A percentile compares a stretch with the other conserved stretches of the same genome.
Conservation (phyloP, 441 rosid species). For the Mallotus japonicus region DNA sequence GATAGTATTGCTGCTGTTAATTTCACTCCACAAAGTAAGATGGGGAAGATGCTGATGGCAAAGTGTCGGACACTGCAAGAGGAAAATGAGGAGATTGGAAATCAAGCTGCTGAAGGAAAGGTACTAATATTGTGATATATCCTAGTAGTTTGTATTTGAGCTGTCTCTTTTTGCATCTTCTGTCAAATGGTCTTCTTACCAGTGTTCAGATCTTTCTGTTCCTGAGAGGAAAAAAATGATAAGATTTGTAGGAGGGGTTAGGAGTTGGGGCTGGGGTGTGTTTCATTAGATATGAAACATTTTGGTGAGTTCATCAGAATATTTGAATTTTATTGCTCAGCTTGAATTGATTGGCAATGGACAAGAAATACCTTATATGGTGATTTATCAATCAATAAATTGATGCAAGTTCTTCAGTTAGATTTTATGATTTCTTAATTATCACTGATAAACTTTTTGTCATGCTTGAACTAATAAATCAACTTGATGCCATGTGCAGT, state of each 20-base stretch:
- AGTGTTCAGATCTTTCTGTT: neutral
- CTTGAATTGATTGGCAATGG: constrained; percentile 6
- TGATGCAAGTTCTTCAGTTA: neutral
- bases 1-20: constrained; percentile 83
- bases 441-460: neutral
- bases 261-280: neutral
- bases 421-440: neutral
- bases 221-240: neutral
- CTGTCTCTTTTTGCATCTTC: constrained; percentile 2
- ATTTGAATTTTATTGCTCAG: neutral
- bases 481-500: neutral
- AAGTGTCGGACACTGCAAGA: constrained; percentile 93
- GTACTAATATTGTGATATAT: constrained; percentile 31
- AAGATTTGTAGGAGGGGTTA: neutral
- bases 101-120: constrained; percentile 97
- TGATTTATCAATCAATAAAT: neutral
- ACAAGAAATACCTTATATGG: neutral
- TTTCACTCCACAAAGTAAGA: constrained; percentile 90
- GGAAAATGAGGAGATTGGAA: constrained; percentile 98
- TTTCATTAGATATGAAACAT: neutral
- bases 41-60: constrained; percentile 97
- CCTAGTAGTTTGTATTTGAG: constrained; percentile 5
- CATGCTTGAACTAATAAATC: neutral
- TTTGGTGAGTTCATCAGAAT: constrained; percentile 1
- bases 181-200: neutral